Evolutionary conservation across 2,329 filamentous ascomycete genomes (phyloP), one percentile per base, ranked within the genome.

Genomic region (Cladosporium sphaerospermum): DNA sequence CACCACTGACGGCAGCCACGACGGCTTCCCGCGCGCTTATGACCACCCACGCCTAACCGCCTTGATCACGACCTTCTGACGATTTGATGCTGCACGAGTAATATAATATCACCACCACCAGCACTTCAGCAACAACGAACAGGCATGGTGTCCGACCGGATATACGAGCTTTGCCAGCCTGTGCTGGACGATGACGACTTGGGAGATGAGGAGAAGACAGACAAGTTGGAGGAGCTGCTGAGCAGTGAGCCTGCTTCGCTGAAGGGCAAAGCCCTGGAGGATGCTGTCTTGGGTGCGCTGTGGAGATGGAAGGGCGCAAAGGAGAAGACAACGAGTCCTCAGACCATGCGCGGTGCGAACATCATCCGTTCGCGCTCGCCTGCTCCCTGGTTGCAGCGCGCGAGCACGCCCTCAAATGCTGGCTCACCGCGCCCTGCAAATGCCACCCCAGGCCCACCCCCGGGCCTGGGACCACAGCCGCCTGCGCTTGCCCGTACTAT

Each of bases 201-300:
- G 57, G 89, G 95, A 64, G 93, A 97, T 59, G 93, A 99, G 72
- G 92, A 96, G 67, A 95, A 93, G 77, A 92, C 88, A 45, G 92
- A 97, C 72, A 88, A 82, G 72, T 78, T 96, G 50, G 91, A 96
- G 73, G 87, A 90, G 60, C 78, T 96, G 50, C 78, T 97, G 64
- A 85, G 84, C 71, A 85, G 84, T 62, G 84, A 91, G 72, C 90
- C 89, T 7, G 80, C 77, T 31, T 62, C 59, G 45, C 76, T 97
- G 61, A 81, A 80, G 14, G 92, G 90, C 55, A 76, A 84, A 59
- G 80, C 85, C 18, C 80, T 97, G 52, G 93, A 97, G 67, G 93
- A 96, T 75, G 86, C 87, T 37, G 85, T 96, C 53, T 78, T 99
- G 56, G 90, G 96, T 69, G 87, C 89, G 43, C 78, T 97, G 60